Evolutionary conservation across 495 filamentous ascomycete genomes (phyloP).

Genomic region (Trichoderma asperelloides): DNA sequence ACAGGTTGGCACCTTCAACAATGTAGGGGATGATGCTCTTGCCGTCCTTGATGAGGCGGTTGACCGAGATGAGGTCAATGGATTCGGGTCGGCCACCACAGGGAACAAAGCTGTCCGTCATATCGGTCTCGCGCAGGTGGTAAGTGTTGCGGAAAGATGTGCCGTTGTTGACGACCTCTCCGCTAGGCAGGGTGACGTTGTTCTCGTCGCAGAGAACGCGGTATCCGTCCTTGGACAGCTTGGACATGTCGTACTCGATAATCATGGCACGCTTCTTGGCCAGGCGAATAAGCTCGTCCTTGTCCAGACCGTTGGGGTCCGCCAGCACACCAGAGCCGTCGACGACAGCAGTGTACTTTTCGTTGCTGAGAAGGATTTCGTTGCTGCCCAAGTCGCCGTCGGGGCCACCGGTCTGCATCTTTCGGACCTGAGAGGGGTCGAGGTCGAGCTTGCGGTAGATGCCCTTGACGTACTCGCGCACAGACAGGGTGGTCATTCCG

Average conservation of each 20-base stretch:
- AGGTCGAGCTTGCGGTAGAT: slow-evolving; percentile 94
- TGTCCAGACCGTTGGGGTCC: slow-evolving; percentile 82
- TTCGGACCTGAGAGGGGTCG: slow-evolving; percentile 70
- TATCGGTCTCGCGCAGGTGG: slow-evolving; percentile 67
- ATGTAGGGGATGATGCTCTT: slow-evolving; percentile 85
- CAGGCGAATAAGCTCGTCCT: slow-evolving; percentile 70
- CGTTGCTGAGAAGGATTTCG: slow-evolving; percentile 90
- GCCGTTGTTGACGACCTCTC: slow-evolving; percentile 82
- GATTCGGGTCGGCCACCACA: slow-evolving; percentile 96
- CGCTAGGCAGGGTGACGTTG: slow-evolving; percentile 74
- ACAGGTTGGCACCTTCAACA: slow-evolving; percentile 94
- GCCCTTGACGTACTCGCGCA: slow-evolving; percentile 88
- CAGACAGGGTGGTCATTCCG: slow-evolving; percentile 96
- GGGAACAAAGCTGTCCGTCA: slow-evolving; percentile 87
- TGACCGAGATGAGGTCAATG: slow-evolving; percentile 80
- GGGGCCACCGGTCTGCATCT: slow-evolving; percentile 95
- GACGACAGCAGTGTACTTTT: slow-evolving; percentile 88
- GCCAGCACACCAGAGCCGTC: slow-evolving; percentile 93
- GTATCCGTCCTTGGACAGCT: slow-evolving; percentile 81
- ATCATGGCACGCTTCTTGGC: slow-evolving; percentile 88
- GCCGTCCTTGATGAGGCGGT: slow-evolving; percentile 75
- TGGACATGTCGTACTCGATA: slow-evolving; percentile 71
- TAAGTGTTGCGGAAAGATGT: slow-evolving; percentile 95
- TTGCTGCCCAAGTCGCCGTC: slow-evolving; percentile 97
- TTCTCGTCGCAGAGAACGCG: slow-evolving; percentile 88